A percentile compares a stretch with the other conserved stretches of the same genome.
Evolutionary conservation across 306 rosid species (phyloP).

Genomic region (Clitoria ternatea): DNA sequence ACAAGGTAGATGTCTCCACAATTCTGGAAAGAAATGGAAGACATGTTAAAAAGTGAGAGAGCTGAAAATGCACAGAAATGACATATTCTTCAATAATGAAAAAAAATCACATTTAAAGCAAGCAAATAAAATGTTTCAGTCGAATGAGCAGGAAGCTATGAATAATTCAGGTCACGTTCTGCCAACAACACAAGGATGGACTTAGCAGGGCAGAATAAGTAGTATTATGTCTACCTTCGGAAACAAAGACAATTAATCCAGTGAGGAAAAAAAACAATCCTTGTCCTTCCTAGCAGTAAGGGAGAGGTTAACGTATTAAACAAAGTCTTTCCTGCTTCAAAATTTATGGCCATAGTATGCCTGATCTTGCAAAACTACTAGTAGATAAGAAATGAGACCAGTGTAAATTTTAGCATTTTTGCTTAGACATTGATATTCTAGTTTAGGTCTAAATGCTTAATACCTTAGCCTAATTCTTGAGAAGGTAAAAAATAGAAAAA

Average conservation of each 20-base stretch:
- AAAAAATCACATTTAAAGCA: not conserved
- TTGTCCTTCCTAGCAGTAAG: not conserved
- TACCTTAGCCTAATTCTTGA: too few relatives aligned
- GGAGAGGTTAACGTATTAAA: not conserved
- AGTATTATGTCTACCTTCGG: not conserved
- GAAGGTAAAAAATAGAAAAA: too few relatives aligned
- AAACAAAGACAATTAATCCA: not conserved
- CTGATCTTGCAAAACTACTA: not conserved
- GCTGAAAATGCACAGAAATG: constrained; percentile 3
- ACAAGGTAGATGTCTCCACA: constrained; percentile 54
- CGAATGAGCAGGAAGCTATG: not conserved
- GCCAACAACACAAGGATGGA: not conserved
- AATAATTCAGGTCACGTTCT: not conserved
- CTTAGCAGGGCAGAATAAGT: not conserved
- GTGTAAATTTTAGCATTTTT: not conserved
- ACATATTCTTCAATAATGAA: not conserved
- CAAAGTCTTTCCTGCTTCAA: not conserved
- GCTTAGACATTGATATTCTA: too few relatives aligned
- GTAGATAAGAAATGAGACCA: not conserved
- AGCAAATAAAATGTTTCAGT: not conserved
- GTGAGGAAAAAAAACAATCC: not conserved
- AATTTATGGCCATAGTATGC: not conserved
- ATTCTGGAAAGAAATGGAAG: constrained; percentile 33
- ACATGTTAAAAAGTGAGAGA: constrained; percentile 16
- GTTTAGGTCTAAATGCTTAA: too few relatives aligned